Percentiles rank a stretch among this genome's conserved stretches.
phyloP scores from a whole-genome alignment of 225 moss, liverwort and hornwort species.

The Thuidium tamariscinum region DNA sequence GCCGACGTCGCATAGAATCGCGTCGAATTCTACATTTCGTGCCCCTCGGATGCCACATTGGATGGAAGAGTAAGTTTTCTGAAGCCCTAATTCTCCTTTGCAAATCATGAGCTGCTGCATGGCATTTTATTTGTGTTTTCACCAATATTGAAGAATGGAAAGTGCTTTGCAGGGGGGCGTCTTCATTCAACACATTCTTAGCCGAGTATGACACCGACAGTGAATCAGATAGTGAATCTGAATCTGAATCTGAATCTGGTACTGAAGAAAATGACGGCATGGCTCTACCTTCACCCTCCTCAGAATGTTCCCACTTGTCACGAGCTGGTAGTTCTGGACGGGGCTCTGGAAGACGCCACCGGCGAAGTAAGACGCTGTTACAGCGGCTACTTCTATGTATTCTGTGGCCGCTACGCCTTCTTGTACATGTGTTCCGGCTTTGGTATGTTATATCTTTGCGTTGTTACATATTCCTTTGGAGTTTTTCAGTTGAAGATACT shows the following conservation, averaged over 20 bases:
- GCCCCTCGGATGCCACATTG: constrained; percentile 81
- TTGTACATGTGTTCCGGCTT: neutral
- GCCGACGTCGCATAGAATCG: constrained; percentile 41
- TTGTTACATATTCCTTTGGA: neutral
- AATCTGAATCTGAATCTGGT: constrained; percentile 29
- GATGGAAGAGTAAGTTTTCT: constrained; percentile 76
- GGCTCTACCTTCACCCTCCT: constrained; percentile 46
- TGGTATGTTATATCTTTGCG: neutral
- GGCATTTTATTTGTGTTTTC: neutral
- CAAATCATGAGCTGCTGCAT: neutral
- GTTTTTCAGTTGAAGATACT: neutral
- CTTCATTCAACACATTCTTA: constrained; percentile 82
- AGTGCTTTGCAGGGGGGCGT: constrained; percentile 59
- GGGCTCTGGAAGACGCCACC: constrained; percentile 38
- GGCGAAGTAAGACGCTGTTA: constrained; percentile 32
- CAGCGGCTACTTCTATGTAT: constrained; percentile 32
- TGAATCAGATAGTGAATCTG: constrained; percentile 42
- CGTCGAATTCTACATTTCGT: constrained; percentile 58
- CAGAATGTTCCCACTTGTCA: constrained; percentile 44
- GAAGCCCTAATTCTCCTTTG: neutral
- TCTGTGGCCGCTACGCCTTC: constrained; percentile 48
- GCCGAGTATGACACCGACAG: constrained; percentile 54
- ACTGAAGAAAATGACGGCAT: constrained; percentile 39
- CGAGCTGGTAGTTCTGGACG: constrained; percentile 27
- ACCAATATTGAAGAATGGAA: neutral